Conservation (phyloP, 768 basidiomycete genomes). For the Kwoniella dejecticola region DNA sequence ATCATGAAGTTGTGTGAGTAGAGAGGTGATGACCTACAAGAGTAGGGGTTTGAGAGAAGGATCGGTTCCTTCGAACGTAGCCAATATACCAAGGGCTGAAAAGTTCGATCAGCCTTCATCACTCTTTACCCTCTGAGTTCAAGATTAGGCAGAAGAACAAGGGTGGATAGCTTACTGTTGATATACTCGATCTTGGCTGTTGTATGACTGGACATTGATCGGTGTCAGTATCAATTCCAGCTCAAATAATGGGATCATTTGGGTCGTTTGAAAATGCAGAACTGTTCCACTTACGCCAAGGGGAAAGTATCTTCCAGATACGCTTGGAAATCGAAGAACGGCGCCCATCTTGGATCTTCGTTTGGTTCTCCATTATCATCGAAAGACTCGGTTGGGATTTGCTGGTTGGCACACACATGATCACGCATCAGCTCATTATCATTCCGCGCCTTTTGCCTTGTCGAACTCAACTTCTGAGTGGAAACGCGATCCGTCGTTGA, state of each 20-base stretch:
- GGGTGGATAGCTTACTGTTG: conserved; percentile 34
- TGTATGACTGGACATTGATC: conserved; percentile 29
- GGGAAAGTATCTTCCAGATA: conserved; percentile 51
- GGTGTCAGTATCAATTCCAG: too few relatives aligned
- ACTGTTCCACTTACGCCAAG: conserved; percentile 35
- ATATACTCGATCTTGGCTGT: conserved; percentile 48
- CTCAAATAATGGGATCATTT: neutral
- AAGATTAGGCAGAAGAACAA: neutral
- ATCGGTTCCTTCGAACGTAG: conserved; percentile 49
- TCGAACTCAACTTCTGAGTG: too few relatives aligned
- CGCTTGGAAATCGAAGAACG: conserved; percentile 52
- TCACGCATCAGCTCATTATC: neutral
- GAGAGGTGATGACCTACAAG: conserved; percentile 25
- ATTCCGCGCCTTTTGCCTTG: neutral
- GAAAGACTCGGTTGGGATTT: conserved; percentile 50
- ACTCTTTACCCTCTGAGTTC: neutral
- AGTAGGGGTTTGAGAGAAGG: conserved; percentile 49
- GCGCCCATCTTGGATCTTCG: conserved; percentile 54
- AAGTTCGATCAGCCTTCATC: neutral
- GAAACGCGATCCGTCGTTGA: too few relatives aligned
- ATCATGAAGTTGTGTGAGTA: neutral
- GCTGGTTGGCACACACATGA: conserved; percentile 17
- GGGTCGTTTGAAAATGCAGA: neutral
- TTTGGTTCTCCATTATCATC: conserved; percentile 54
- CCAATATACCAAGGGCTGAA: conserved; percentile 45